Percentiles rank a stretch among this genome's conserved stretches.
Evolutionary conservation across 2,329 filamentous ascomycete genomes (phyloP).

Genomic region (Colletotrichum abscissum): DNA sequence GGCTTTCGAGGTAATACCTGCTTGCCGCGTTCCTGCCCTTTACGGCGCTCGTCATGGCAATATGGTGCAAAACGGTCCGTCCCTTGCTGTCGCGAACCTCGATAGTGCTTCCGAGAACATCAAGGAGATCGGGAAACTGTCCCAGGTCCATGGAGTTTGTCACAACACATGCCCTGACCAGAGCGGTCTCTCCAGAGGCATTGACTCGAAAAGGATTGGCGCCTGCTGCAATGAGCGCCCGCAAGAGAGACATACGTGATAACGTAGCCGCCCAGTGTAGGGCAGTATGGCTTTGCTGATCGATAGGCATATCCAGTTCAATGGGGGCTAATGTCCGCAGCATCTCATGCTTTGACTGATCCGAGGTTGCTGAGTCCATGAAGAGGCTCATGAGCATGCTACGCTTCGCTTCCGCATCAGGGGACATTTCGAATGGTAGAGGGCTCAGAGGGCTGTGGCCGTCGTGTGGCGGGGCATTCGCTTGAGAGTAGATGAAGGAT

Average conservation of each 20-base stretch:
- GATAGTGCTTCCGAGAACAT: conserved; percentile 89
- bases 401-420: conserved; percentile 82
- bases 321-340: conserved; percentile 79
- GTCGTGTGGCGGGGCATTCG: conserved; percentile 50
- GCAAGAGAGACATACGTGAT: conserved; percentile 84
- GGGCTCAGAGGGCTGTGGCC: conserved; percentile 72
- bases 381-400: conserved; percentile 86
- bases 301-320: conserved; percentile 93
- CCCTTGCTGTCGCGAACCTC: conserved; percentile 91
- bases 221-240: conserved; percentile 83
- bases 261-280: conserved; percentile 97
- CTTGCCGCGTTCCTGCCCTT: conserved; percentile 92
- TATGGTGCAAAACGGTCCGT: conserved; percentile 93
- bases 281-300: conserved; percentile 88
- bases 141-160: conserved; percentile 94
- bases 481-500: conserved; percentile 76
- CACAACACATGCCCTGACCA: conserved; percentile 92
- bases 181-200: conserved; percentile 86
- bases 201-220: conserved; percentile 92
- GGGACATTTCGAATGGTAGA: conserved; percentile 68
- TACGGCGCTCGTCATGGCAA: conserved; percentile 94
- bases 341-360: conserved; percentile 80
- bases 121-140: conserved; percentile 90
- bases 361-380: conserved; percentile 76
- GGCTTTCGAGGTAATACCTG: conserved; percentile 93